Percentiles rank a stretch among this genome's conserved stretches.
phyloP scores from a whole-genome alignment of 345 rosid species.

The Populus tremula region DNA sequence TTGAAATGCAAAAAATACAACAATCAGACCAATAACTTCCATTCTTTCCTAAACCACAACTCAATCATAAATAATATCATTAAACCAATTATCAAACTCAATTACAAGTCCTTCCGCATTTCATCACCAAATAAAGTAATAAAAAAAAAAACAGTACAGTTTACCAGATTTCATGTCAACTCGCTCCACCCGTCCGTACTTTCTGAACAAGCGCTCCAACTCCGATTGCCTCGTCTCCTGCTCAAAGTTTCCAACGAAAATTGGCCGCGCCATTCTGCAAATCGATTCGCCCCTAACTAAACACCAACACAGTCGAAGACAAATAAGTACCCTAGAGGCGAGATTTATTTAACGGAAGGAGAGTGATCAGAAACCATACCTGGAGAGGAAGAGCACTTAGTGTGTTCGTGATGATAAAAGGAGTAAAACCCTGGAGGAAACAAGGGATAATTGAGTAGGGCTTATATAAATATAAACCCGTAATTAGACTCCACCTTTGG shows the following conservation, averaged over 20 bases:
- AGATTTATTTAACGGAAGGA: not conserved
- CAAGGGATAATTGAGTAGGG: not conserved
- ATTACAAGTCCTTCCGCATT: not conserved
- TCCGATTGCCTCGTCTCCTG: conserved; percentile 80
- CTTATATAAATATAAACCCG: not conserved
- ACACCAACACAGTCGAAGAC: not conserved
- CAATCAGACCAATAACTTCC: not conserved
- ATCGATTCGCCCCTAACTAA: not conserved
- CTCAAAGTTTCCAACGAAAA: conserved; percentile 79
- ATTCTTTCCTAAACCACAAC: not conserved
- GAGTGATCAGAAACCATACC: not conserved
- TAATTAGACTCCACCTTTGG: not conserved
- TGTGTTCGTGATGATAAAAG: not conserved
- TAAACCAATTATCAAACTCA: not conserved
- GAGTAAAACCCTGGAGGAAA: conserved; percentile 8
- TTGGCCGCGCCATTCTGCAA: conserved; percentile 45
- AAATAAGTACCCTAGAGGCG: not conserved
- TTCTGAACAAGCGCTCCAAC: conserved; percentile 66
- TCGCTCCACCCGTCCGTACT: conserved; percentile 74
- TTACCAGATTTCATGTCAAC: conserved; percentile 94
- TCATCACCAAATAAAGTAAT: not conserved
- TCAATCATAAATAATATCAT: not conserved
- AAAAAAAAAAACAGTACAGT: not conserved
- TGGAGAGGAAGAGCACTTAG: not conserved
- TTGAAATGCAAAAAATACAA: not conserved